These are phyloP conservation scores for Eryngium alpinum DNA, from an alignment of 140 eudicot genomes.

Conservation along the genomic window DNA sequence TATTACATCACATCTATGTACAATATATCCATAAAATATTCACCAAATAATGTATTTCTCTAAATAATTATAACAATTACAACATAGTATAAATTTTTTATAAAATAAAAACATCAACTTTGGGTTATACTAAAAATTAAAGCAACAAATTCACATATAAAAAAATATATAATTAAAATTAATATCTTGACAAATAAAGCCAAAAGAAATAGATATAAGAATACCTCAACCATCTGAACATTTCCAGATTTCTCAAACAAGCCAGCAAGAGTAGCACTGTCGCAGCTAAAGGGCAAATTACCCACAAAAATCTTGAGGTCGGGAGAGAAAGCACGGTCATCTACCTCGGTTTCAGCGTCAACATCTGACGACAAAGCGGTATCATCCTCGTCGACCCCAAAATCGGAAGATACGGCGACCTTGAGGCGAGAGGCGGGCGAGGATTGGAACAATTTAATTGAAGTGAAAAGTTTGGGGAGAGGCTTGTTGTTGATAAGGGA, in stretches of 20 bases:
- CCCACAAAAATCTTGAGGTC: slow-evolving; percentile 87
- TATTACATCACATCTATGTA: too few species aligned
- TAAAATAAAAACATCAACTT: too few species aligned
- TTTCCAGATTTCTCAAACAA: slow-evolving; percentile 77
- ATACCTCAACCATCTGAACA: slow-evolving; percentile 97
- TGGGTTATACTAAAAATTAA: too few species aligned
- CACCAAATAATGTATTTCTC: background rate
- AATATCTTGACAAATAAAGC: background rate
- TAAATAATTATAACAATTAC: background rate
- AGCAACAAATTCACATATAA: background rate
- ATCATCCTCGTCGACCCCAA: slow-evolving; percentile 37
- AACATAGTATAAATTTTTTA: background rate
- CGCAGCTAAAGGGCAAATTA: slow-evolving; percentile 74
- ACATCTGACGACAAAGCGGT: background rate
- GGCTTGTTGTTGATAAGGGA: slow-evolving; percentile 25
- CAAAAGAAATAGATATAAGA: background rate
- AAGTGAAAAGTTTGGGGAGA: slow-evolving; percentile 32
- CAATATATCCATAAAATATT: background rate
- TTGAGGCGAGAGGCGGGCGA: slow-evolving; percentile 17
- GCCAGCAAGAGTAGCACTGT: slow-evolving; percentile 80
- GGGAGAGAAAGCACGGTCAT: slow-evolving; percentile 55
- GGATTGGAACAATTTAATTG: slow-evolving; percentile 21
- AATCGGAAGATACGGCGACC: slow-evolving; percentile 60
- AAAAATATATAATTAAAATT: background rate
- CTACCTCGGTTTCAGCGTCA: slow-evolving; percentile 22